Evolutionary conservation across 202 grass and related monocot genomes (phyloP).

Genomic region (Carex arenaria): DNA sequence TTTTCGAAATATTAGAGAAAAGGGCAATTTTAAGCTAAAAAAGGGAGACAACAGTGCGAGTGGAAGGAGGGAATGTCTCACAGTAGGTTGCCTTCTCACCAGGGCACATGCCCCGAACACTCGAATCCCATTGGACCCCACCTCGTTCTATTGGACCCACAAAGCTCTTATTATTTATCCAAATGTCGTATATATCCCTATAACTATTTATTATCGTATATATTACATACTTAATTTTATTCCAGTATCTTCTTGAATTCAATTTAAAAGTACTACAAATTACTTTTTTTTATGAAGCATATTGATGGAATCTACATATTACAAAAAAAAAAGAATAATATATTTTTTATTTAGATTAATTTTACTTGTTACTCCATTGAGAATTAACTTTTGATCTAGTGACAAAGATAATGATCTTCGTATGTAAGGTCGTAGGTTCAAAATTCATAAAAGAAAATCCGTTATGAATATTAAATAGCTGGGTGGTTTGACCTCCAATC

Average conservation of each 20-base stretch:
- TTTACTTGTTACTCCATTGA: no score
- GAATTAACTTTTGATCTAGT: no score
- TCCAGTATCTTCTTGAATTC: neutral
- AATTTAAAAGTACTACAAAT: neutral
- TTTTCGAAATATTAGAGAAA: neutral
- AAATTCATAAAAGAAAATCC: no score
- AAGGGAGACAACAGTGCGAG: slow-evolving; percentile 19
- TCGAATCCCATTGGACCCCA: neutral
- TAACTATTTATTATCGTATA: neutral
- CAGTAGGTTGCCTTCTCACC: slow-evolving; percentile 18
- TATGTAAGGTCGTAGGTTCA: no score
- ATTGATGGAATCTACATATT: neutral
- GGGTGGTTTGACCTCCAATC: no score
- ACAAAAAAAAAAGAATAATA: no score
- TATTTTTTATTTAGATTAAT: no score
- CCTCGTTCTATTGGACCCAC: neutral
- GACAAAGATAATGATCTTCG: no score
- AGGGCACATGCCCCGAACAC: slow-evolving; percentile 27
- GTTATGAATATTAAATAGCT: no score
- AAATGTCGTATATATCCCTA: neutral
- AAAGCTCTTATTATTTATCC: neutral
- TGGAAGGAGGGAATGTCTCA: slow-evolving; percentile 15
- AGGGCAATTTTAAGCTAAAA: neutral
- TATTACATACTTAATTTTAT: neutral
- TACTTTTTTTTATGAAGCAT: neutral